Conservation (phyloP, 75 land plant genomes). For the Sequoia sempervirens region DNA sequence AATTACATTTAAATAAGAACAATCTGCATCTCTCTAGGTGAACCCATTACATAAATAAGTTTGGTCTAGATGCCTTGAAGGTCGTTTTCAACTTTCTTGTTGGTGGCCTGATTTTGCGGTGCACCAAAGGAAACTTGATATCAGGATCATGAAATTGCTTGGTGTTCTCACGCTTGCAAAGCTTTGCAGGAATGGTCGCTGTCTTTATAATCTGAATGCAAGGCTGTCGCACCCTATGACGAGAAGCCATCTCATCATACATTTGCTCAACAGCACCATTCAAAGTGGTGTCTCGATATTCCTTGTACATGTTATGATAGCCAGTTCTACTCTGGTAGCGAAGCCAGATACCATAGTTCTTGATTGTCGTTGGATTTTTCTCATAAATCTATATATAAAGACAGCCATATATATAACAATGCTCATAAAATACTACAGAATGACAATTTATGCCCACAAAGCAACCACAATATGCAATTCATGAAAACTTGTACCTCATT, state of each 20-base stretch:
- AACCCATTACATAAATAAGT: slow-evolving; percentile 29
- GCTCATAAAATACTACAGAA: not conserved
- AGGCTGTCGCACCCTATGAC: slow-evolving; percentile 62
- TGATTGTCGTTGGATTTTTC: slow-evolving; percentile 59
- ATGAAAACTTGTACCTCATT: slow-evolving; percentile 50
- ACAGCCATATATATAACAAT: not conserved
- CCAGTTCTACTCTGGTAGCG: slow-evolving; percentile 76
- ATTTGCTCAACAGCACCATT: slow-evolving; percentile 80
- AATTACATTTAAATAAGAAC: not conserved
- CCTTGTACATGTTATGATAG: slow-evolving; percentile 86
- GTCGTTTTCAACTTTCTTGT: slow-evolving; percentile 74
- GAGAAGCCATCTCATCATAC: slow-evolving; percentile 83
- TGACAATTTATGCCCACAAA: not conserved
- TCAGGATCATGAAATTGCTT: slow-evolving; percentile 65
- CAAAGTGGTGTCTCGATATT: slow-evolving; percentile 70
- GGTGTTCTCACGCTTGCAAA: slow-evolving; percentile 72
- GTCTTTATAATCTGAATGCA: slow-evolving; percentile 88
- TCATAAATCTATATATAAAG: slow-evolving; percentile 46
- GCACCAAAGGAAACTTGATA: slow-evolving; percentile 61
- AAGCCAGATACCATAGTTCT: slow-evolving; percentile 77
- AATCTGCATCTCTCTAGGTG: not conserved
- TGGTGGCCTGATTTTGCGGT: slow-evolving; percentile 64
- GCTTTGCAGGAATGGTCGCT: slow-evolving; percentile 50
- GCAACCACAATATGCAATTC: not conserved
- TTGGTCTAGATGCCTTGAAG: slow-evolving; percentile 61